These are phyloP conservation scores for Aspergillus intermedius DNA, from an alignment of 2,329 filamentous ascomycete species.

Conservation along the genomic window DNA sequence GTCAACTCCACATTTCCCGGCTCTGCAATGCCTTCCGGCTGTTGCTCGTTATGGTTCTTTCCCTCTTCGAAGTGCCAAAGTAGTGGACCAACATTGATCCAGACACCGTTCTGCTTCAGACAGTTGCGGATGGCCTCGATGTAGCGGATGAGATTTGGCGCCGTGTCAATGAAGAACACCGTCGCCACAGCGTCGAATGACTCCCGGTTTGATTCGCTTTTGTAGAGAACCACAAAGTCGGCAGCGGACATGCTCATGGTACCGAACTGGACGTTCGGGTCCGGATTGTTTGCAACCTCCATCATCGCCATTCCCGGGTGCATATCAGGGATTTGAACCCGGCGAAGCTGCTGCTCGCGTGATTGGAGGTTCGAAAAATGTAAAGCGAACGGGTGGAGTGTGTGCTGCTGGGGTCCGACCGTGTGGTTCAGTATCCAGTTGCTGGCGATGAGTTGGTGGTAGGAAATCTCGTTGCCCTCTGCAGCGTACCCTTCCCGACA, in stretches of 20 bases:
- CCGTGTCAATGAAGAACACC: slow-evolving; percentile 96
- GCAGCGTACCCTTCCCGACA: slow-evolving; percentile 64
- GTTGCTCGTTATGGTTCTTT: not conserved
- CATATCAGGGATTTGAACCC: slow-evolving; percentile 72
- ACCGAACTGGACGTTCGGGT: slow-evolving; percentile 39
- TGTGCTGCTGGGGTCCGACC: slow-evolving; percentile 54
- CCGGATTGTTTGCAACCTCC: slow-evolving; percentile 21
- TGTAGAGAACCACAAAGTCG: slow-evolving; percentile 86
- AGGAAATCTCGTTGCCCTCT: slow-evolving; percentile 94
- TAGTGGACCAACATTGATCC: slow-evolving; percentile 85
- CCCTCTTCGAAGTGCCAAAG: slow-evolving; percentile 88
- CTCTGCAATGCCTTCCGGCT: slow-evolving; percentile 64
- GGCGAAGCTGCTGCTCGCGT: slow-evolving; percentile 66
- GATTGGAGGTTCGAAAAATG: slow-evolving; percentile 79
- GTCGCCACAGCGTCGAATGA: slow-evolving; percentile 76
- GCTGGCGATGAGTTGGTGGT: slow-evolving; percentile 88
- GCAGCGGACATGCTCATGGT: slow-evolving; percentile 89
- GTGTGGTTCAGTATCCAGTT: slow-evolving; percentile 53
- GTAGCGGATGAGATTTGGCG: slow-evolving; percentile 85
- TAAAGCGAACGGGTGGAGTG: slow-evolving; percentile 77
- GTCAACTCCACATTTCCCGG: slow-evolving; percentile 86
- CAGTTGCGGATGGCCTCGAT: slow-evolving; percentile 76
- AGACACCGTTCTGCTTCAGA: slow-evolving; percentile 67
- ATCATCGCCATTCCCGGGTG: slow-evolving; percentile 58
- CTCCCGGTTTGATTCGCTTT: slow-evolving; percentile 53